Evolutionary conservation across 140 eudicot species (phyloP).

Genomic region (Anethum foeniculum): DNA sequence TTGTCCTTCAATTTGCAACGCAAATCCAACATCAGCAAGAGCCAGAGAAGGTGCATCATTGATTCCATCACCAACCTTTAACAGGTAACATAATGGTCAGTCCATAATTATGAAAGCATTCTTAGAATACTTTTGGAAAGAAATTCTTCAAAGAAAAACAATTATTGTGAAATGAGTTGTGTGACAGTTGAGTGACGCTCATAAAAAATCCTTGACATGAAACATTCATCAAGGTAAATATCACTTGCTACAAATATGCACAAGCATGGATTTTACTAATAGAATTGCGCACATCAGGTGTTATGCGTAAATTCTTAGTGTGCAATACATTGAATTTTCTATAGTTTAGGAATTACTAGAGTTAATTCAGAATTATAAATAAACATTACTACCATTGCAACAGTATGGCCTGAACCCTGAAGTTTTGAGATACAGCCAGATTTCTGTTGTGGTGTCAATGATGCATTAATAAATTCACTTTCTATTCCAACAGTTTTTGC

Average conservation of each 20-base stretch:
- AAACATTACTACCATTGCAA: constrained; percentile 62
- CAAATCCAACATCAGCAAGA: constrained; percentile 91
- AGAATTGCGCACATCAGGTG: background rate
- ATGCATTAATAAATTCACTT: constrained; percentile 53
- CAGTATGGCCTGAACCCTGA: constrained; percentile 67
- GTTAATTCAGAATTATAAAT: background rate
- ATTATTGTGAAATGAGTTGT: background rate
- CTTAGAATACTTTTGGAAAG: background rate
- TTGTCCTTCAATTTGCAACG: constrained; percentile 80
- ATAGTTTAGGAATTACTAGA: background rate
- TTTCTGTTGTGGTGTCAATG: constrained; percentile 85
- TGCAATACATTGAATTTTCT: background rate
- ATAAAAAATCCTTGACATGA: background rate
- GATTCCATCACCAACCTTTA: constrained; percentile 89
- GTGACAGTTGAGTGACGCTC: background rate
- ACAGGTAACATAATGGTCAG: constrained; percentile 7
- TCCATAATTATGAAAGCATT: background rate
- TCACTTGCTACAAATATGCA: background rate
- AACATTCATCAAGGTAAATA: background rate
- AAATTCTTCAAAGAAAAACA: background rate
- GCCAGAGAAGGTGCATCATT: constrained; percentile 97
- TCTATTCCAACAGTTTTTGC: constrained; percentile 67
- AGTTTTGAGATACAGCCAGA: constrained; percentile 61
- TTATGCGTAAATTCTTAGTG: too few species aligned
- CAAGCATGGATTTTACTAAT: background rate